phyloP scores from a whole-genome alignment of 768 basidiomycete species.

The Omphalotus guepiniiformis region DNA sequence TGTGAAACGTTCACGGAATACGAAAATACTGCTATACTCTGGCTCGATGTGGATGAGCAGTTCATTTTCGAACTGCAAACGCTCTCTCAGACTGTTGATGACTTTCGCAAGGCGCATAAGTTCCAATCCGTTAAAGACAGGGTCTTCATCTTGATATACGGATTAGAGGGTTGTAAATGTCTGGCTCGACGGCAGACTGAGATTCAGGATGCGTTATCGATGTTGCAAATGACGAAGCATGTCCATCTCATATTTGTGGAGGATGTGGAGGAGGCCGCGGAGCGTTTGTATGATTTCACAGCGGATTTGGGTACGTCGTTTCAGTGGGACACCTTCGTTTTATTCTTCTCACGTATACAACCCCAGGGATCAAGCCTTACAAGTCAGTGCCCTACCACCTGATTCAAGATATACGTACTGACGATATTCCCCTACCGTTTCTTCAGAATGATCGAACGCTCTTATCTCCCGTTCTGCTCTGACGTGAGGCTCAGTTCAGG shows the following conservation, averaged over 20 bases:
- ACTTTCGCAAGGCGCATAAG: neutral
- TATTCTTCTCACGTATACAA: no score
- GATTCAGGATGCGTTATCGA: neutral
- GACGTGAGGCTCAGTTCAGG: neutral
- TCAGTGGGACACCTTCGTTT: neutral
- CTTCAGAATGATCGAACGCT: neutral
- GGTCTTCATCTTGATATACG: neutral
- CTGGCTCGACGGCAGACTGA: neutral
- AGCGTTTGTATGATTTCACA: constrained; percentile 2
- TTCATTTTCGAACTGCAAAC: neutral
- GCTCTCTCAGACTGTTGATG: neutral
- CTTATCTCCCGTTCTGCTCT: constrained; percentile 7
- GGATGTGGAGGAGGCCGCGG: constrained; percentile 1
- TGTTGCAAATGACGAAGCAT: neutral
- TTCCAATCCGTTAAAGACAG: neutral
- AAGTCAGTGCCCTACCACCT: neutral
- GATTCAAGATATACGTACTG: neutral
- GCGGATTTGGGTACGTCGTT: constrained; percentile 1
- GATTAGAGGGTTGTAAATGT: neutral
- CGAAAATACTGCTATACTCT: neutral
- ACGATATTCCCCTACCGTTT: neutral
- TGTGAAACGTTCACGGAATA: neutral
- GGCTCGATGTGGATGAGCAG: neutral
- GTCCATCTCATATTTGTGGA: neutral
- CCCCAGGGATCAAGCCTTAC: neutral